A percentile compares a stretch with the other conserved stretches of the same genome.
phyloP scores from a whole-genome alignment of 805 yeast species.

The Yamadazyma ubonensis region DNA sequence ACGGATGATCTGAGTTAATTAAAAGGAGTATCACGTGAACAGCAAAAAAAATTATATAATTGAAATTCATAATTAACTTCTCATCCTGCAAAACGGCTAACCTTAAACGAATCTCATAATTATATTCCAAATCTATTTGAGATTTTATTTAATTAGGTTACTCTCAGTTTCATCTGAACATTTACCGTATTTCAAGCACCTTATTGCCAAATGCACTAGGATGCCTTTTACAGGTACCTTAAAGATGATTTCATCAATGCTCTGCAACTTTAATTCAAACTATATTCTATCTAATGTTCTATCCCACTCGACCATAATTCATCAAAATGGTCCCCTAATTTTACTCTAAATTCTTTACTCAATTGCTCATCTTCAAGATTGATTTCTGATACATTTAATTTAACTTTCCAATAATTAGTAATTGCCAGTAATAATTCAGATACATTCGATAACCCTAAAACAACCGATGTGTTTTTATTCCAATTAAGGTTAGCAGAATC shows the following conservation, averaged over 20 bases:
- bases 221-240: too few relatives aligned
- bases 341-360: slow-evolving; percentile 41
- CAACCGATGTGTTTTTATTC: slow-evolving; percentile 51
- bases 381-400: slow-evolving; percentile 28
- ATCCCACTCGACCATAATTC: slow-evolving; percentile 61
- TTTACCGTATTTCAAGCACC: too few relatives aligned
- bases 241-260: not conserved
- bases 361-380: slow-evolving; percentile 44
- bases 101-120: too few relatives aligned
- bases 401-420: slow-evolving; percentile 51
- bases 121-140: too few relatives aligned
- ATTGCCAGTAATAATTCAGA: slow-evolving; percentile 66
- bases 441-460: slow-evolving; percentile 71
- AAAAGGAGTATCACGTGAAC: too few relatives aligned
- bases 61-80: too few relatives aligned
- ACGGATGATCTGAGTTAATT: too few relatives aligned
- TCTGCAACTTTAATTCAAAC: not conserved
- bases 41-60: too few relatives aligned
- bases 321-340: slow-evolving; percentile 55
- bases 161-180: too few relatives aligned
- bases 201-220: too few relatives aligned
- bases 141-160: too few relatives aligned
- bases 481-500: slow-evolving; percentile 17
- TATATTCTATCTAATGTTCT: slow-evolving; percentile 4
- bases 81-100: too few relatives aligned